Percentiles rank a stretch among this genome's conserved stretches.
These are phyloP conservation scores for Geosmithia flava DNA, from an alignment of 2,329 filamentous ascomycete genomes.

Conservation along the genomic window DNA sequence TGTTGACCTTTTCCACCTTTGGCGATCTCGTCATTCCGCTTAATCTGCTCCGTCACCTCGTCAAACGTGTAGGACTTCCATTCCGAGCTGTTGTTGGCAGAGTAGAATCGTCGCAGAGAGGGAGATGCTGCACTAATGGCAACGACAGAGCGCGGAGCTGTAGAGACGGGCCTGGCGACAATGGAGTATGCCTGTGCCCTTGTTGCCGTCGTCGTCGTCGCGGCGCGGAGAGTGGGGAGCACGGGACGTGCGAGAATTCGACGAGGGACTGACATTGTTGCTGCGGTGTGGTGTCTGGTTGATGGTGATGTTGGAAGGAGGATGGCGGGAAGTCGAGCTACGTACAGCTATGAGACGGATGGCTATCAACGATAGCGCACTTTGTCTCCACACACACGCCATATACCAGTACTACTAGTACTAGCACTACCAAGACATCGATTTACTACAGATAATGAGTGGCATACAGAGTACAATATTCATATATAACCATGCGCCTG, in stretches of 20 bases:
- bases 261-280: slow-evolving; percentile 2
- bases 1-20: slow-evolving; percentile 10
- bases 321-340: background rate
- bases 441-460: too few relatives aligned
- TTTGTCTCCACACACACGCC: too few relatives aligned
- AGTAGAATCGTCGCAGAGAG: slow-evolving; percentile 13
- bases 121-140: background rate
- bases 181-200: background rate
- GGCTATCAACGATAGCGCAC: too few relatives aligned
- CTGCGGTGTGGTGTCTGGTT: background rate
- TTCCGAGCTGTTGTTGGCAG: slow-evolving; percentile 5
- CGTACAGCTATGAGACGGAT: too few relatives aligned
- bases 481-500: background rate
- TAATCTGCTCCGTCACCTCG: slow-evolving; percentile 28
- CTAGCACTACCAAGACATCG: too few relatives aligned
- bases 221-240: background rate
- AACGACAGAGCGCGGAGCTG: background rate
- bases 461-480: too few relatives aligned
- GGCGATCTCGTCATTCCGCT: slow-evolving; percentile 8
- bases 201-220: background rate
- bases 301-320: background rate
- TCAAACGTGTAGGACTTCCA: slow-evolving; percentile 36
- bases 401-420: too few relatives aligned
- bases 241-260: background rate
- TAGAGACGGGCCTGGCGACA: background rate